Evolutionary conservation across 345 rosid species (phyloP).

Genomic region (Hypericum perforatum): DNA sequence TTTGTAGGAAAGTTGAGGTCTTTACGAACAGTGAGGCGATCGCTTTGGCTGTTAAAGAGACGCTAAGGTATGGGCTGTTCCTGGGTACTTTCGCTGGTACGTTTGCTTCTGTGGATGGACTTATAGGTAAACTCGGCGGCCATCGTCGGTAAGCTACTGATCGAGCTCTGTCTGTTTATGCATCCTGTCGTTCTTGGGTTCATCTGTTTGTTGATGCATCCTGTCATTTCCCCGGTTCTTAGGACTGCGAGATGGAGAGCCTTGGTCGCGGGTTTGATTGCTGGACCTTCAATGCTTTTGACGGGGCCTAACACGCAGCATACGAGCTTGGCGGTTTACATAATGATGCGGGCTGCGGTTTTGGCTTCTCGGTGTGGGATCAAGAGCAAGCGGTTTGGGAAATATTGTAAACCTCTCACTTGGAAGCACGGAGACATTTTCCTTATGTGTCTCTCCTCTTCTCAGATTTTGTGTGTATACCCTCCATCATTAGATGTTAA

Average conservation of each 20-base stretch:
- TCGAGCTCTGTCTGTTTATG: constrained; percentile 13
- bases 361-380: constrained; percentile 91
- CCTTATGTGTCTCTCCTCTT: constrained; percentile 93
- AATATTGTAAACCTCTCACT: constrained; percentile 80
- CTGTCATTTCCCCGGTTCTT: not conserved
- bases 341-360: constrained; percentile 89
- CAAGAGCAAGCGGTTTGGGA: constrained; percentile 73
- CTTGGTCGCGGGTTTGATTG: constrained; percentile 73
- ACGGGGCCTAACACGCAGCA: constrained; percentile 77
- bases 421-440: constrained; percentile 96
- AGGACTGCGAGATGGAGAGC: constrained; percentile 94
- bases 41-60: constrained; percentile 62
- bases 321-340: constrained; percentile 77
- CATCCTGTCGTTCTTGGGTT: not conserved
- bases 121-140: constrained; percentile 60
- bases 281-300: constrained; percentile 94
- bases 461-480: constrained; percentile 71
- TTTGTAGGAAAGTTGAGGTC: constrained; percentile 45
- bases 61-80: constrained; percentile 80
- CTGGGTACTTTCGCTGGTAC: constrained; percentile 89
- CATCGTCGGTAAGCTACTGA: constrained; percentile 38
- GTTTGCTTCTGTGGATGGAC: constrained; percentile 74
- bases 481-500: not conserved
- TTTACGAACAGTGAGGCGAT: constrained; percentile 61
- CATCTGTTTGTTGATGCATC: constrained; percentile 11